Conservation (phyloP, 2,329 filamentous ascomycete genomes). For the Aureobasidium sp. region DNA sequence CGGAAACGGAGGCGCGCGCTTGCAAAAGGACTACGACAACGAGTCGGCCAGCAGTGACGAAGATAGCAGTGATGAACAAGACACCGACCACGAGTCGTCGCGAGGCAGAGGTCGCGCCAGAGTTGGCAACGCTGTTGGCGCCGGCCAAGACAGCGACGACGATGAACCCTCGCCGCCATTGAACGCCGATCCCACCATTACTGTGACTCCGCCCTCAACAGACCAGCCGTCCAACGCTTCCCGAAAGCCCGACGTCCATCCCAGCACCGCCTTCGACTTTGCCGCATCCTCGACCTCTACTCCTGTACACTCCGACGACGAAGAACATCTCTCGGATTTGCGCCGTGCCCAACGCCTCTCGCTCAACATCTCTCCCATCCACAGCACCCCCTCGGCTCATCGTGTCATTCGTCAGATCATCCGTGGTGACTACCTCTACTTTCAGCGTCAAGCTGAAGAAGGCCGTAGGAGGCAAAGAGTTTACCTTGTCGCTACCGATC, state of each 20-base stretch:
- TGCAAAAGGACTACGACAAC: slow-evolving; percentile 13
- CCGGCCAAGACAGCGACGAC: slow-evolving; percentile 12
- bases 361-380: slow-evolving; percentile 70
- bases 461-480: slow-evolving; percentile 72
- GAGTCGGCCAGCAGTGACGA: slow-evolving; percentile 22
- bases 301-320: slow-evolving; percentile 73
- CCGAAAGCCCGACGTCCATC: slow-evolving; percentile 51
- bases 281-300: slow-evolving; percentile 49
- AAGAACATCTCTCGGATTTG: slow-evolving; percentile 76
- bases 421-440: slow-evolving; percentile 71
- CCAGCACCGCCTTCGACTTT: slow-evolving; percentile 74
- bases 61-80: slow-evolving; percentile 23
- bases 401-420: slow-evolving; percentile 84
- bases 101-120: slow-evolving; percentile 16
- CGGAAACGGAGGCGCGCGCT: slow-evolving; percentile 5
- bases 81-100: slow-evolving; percentile 20
- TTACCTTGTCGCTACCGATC: slow-evolving; percentile 90
- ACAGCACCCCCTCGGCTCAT: slow-evolving; percentile 64
- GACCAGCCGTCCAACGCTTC: slow-evolving; percentile 14
- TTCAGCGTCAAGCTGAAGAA: slow-evolving; percentile 69
- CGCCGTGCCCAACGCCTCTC: slow-evolving; percentile 78
- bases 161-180: slow-evolving; percentile 4
- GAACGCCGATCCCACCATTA: slow-evolving; percentile 21
- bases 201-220: slow-evolving; percentile 19
- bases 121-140: slow-evolving; percentile 11